A percentile compares a stretch with the other conserved stretches of the same genome.
These are phyloP conservation scores for Podospora pseudocomata DNA, from an alignment of 495 filamentous ascomycete genomes.

Conservation along the genomic window DNA sequence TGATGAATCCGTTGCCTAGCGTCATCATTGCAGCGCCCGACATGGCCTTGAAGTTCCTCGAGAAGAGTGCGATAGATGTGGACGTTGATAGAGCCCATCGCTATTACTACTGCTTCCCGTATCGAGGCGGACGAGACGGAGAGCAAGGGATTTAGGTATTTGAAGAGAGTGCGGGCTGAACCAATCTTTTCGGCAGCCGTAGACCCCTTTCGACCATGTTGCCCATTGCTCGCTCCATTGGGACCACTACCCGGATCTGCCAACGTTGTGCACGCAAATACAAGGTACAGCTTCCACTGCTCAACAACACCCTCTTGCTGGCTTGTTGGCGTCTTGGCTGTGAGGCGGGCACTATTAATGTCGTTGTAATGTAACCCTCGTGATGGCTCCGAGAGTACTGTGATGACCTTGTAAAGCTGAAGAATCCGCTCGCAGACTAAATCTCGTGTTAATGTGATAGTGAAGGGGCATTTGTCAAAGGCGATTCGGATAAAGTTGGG, in stretches of 20 bases:
- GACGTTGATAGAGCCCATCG: slow-evolving; percentile 89
- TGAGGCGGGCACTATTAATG: slow-evolving; percentile 42
- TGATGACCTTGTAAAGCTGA: slow-evolving; percentile 85
- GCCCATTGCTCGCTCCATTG: slow-evolving; percentile 55
- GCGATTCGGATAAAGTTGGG: slow-evolving; percentile 90
- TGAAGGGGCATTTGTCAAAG: slow-evolving; percentile 85
- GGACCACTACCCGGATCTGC: slow-evolving; percentile 73
- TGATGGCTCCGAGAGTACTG: slow-evolving; percentile 68
- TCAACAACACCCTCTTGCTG: slow-evolving; percentile 86
- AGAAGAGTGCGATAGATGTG: slow-evolving; percentile 92
- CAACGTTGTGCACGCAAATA: slow-evolving; percentile 94
- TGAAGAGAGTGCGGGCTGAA: slow-evolving; percentile 83
- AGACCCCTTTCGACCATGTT: slow-evolving; percentile 81
- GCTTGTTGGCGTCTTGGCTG: slow-evolving; percentile 61
- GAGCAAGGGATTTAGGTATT: slow-evolving; percentile 82
- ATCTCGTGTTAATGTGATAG: slow-evolving; percentile 83
- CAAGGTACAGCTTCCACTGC: slow-evolving; percentile 98
- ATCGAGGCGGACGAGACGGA: slow-evolving; percentile 71
- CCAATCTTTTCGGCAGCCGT: slow-evolving; percentile 76
- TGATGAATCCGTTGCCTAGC: slow-evolving; percentile 84
- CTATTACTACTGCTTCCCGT: slow-evolving; percentile 84
- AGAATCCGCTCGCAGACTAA: slow-evolving; percentile 86
- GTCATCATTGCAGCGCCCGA: slow-evolving; percentile 76
- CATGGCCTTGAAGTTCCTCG: slow-evolving; percentile 82
- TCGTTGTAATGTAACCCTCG: slow-evolving; percentile 56